Evolutionary conservation across 768 basidiomycete species (phyloP).

Genomic region (Grammothele lineata): DNA sequence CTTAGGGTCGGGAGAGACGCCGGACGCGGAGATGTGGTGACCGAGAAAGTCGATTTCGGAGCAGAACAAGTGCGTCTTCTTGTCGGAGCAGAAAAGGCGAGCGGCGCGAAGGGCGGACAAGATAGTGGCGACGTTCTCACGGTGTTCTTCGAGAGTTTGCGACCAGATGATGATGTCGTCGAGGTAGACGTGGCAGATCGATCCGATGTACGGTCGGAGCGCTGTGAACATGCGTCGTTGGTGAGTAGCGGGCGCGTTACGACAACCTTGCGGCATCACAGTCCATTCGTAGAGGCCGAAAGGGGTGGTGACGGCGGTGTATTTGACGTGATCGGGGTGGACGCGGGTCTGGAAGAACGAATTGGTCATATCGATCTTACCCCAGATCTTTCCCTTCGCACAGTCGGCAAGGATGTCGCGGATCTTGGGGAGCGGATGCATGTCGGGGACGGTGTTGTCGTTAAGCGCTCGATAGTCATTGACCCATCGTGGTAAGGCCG

Average conservation of each 20-base stretch:
- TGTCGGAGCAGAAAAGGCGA: slow-evolving; percentile 23
- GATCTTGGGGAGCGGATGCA: slow-evolving; percentile 14
- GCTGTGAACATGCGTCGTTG: slow-evolving; percentile 28
- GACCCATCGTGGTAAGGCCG: slow-evolving; percentile 18
- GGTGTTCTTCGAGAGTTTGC: slow-evolving; percentile 24
- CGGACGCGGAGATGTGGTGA: no score
- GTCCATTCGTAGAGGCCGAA: slow-evolving; percentile 38
- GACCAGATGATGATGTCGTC: slow-evolving; percentile 47
- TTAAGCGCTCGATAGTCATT: slow-evolving; percentile 19
- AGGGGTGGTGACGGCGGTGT: slow-evolving; percentile 35
- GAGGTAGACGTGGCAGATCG: slow-evolving; percentile 40
- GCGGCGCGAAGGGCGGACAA: slow-evolving; percentile 14
- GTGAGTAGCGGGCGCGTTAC: slow-evolving; percentile 33
- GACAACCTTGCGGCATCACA: slow-evolving; percentile 37
- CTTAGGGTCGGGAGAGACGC: no score
- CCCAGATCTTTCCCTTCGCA: slow-evolving; percentile 15
- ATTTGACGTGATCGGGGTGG: slow-evolving; percentile 20
- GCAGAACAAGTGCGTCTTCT: no score
- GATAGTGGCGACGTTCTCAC: slow-evolving; percentile 15
- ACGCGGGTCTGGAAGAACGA: slow-evolving; percentile 12
- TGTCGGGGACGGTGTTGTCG: slow-evolving; percentile 15
- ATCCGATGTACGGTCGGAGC: slow-evolving; percentile 30
- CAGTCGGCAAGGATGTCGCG: slow-evolving; percentile 18
- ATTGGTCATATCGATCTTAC: slow-evolving; percentile 15
- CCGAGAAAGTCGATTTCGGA: no score